Evolutionary conservation across 768 basidiomycete species (phyloP).

Genomic region (Artomyces pyxidatus): DNA sequence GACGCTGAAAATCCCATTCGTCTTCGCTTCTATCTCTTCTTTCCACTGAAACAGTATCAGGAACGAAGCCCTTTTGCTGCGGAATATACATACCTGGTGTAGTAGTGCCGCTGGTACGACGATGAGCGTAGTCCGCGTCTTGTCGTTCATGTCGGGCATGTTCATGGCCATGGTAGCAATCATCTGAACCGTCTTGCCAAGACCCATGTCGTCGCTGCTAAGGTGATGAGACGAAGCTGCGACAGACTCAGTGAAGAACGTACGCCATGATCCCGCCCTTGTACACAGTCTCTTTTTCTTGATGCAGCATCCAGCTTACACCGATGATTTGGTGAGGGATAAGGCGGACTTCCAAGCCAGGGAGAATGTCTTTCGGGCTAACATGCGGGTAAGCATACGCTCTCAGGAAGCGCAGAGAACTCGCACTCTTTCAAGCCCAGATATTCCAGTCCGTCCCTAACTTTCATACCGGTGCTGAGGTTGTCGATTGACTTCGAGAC

Average conservation of each 20-base stretch:
- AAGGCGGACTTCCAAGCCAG: slow-evolving; percentile 62
- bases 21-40: slow-evolving; percentile 63
- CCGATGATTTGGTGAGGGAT: slow-evolving; percentile 73
- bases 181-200: slow-evolving; percentile 71
- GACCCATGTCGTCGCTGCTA: slow-evolving; percentile 66
- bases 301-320: slow-evolving; percentile 71
- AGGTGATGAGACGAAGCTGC: not conserved
- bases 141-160: slow-evolving; percentile 40
- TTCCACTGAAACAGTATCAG: slow-evolving; percentile 43
- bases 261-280: slow-evolving; percentile 60
- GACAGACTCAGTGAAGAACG: not conserved
- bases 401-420: not conserved
- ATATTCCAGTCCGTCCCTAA: slow-evolving; percentile 42
- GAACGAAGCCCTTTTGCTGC: not conserved
- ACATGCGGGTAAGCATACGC: slow-evolving; percentile 2
- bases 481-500: slow-evolving; percentile 54
- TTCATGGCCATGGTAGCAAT: slow-evolving; percentile 73
- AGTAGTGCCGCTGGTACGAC: slow-evolving; percentile 73
- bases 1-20: slow-evolving; percentile 51
- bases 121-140: slow-evolving; percentile 52
- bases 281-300: slow-evolving; percentile 39
- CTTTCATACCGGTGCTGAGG: slow-evolving; percentile 42
- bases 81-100: slow-evolving; percentile 39
- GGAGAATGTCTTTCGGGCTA: slow-evolving; percentile 48
- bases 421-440: slow-evolving; percentile 44